A percentile compares a stretch with the other conserved stretches of the same genome.
Evolutionary conservation across 495 filamentous ascomycete genomes (phyloP).

Genomic region (Podospora pseudocomata): DNA sequence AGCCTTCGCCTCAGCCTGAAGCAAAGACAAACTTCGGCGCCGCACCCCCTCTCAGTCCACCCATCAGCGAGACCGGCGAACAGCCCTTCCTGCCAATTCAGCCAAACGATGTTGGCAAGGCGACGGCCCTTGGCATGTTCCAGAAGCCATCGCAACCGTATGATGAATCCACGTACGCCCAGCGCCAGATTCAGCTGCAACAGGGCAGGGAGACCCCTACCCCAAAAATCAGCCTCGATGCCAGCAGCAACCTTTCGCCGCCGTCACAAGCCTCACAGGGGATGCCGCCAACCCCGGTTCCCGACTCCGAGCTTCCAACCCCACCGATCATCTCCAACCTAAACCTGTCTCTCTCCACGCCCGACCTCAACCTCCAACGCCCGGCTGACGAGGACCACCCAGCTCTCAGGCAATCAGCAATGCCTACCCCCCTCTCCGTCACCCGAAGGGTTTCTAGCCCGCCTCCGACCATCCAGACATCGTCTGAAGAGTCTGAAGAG

Average conservation of each 20-base stretch:
- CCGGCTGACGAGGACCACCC: slow-evolving; percentile 46
- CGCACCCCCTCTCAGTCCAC: slow-evolving; percentile 67
- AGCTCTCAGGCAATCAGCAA: slow-evolving; percentile 40
- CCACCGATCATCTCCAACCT: slow-evolving; percentile 1
- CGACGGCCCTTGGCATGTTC: slow-evolving; percentile 80
- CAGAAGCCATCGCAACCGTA: slow-evolving; percentile 72
- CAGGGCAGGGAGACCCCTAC: slow-evolving; percentile 57
- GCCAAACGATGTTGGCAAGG: slow-evolving; percentile 77
- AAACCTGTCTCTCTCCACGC: slow-evolving; percentile 15
- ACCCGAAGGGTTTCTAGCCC: slow-evolving; percentile 26
- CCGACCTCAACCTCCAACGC: slow-evolving; percentile 33
- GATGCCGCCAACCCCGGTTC: slow-evolving; percentile 38
- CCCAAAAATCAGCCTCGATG: slow-evolving; percentile 32
- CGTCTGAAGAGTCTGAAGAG: slow-evolving; percentile 24
- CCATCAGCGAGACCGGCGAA: slow-evolving; percentile 66
- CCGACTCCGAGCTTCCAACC: slow-evolving; percentile 30
- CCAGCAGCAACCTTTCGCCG: slow-evolving; percentile 25
- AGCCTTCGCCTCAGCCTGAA: slow-evolving; percentile 33
- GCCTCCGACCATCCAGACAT: slow-evolving; percentile 21
- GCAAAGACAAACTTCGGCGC: slow-evolving; percentile 45
- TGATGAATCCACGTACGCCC: slow-evolving; percentile 79
- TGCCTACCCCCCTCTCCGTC: slow-evolving; percentile 36
- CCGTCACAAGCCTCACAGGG: slow-evolving; percentile 31
- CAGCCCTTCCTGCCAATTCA: slow-evolving; percentile 57
- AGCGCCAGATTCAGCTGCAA: slow-evolving; percentile 75